Conservation (phyloP, 2,329 filamentous ascomycete species). For the Cladosporium halotolerans region DNA sequence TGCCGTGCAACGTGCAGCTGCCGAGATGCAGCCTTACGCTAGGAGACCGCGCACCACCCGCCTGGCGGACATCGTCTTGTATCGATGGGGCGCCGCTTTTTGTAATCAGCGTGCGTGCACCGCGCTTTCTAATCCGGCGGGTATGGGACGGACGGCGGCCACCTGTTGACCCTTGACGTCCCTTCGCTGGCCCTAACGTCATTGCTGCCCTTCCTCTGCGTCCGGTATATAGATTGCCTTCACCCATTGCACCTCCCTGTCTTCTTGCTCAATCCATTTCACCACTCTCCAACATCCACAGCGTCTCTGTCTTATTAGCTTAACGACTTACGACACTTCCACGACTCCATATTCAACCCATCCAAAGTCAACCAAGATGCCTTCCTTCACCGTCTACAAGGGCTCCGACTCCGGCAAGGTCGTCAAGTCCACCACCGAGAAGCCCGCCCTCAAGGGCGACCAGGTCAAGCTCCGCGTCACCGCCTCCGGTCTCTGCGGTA, state of each 20-base stretch:
- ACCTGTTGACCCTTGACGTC: not conserved
- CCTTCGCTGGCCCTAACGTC: constrained; percentile 4
- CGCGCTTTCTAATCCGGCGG: constrained; percentile 3
- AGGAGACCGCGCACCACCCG: not conserved
- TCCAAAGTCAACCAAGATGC: constrained; percentile 21
- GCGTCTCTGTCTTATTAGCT: not conserved
- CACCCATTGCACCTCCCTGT: not conserved
- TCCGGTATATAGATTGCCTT: constrained; percentile 5
- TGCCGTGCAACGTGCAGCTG: not conserved
- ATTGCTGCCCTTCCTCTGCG: not conserved
- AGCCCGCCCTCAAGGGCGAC: constrained; percentile 43
- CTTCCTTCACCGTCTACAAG: constrained; percentile 57
- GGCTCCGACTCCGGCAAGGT: constrained; percentile 54
- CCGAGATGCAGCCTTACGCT: constrained; percentile 10
- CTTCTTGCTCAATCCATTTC: not conserved
- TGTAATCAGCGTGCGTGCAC: constrained; percentile 6
- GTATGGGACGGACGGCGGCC: not conserved
- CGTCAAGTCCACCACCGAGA: constrained; percentile 43
- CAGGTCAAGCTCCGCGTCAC: constrained; percentile 59
- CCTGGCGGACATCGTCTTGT: not conserved
- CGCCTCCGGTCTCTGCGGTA: constrained; percentile 62
- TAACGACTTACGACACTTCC: constrained; percentile 7
- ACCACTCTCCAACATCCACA: not conserved
- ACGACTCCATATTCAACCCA: not conserved
- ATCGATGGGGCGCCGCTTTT: not conserved